These are phyloP conservation scores for Blastocystis sp. DNA, from an alignment of 352 stramenopile species.

Conservation along the genomic window DNA sequence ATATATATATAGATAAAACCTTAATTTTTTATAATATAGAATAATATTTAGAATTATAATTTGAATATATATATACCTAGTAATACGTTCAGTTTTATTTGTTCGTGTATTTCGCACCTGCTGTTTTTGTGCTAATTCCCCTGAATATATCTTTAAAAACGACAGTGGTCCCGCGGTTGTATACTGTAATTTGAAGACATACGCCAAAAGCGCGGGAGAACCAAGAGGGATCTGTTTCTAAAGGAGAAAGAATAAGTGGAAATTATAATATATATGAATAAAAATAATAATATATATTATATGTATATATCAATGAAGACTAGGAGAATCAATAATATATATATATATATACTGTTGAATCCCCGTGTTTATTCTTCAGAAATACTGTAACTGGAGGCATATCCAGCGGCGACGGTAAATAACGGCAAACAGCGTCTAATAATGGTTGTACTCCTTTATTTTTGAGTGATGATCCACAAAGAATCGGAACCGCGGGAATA, in stretches of 20 bases:
- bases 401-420: conserved; percentile 80
- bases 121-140: conserved; percentile 51
- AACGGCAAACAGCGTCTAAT: conserved; percentile 83
- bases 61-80: neutral
- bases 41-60: conserved; percentile 51
- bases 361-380: too few species aligned
- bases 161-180: conserved; percentile 54
- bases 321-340: too few species aligned
- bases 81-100: conserved; percentile 23
- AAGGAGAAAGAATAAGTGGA: too few species aligned
- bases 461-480: conserved; percentile 50
- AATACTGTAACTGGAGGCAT: too few species aligned
- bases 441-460: conserved; percentile 93
- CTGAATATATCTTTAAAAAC: conserved; percentile 60
- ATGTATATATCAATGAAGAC: too few species aligned
- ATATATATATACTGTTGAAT: too few species aligned
- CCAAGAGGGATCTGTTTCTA: too few species aligned
- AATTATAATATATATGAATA: too few species aligned
- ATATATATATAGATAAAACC: too few species aligned
- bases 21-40: too few species aligned
- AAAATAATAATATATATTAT: too few species aligned
- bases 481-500: neutral
- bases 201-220: conserved; percentile 49
- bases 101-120: conserved; percentile 55
- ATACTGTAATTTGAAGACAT: conserved; percentile 55